Base-by-base conservation (phyloP, 179 eudicot genomes). In the Beta macrorhiza region DNA sequence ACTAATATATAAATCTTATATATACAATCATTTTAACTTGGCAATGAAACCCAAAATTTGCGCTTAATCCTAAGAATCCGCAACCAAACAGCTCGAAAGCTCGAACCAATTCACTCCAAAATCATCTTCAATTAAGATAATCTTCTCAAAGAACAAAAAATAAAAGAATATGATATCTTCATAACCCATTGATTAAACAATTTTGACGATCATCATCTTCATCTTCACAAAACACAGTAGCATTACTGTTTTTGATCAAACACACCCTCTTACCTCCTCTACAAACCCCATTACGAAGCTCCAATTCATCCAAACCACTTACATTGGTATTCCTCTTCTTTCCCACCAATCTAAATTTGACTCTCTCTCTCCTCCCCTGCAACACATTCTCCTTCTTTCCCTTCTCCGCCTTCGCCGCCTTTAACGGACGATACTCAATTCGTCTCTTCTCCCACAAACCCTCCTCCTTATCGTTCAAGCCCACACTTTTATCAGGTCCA, bases 251-350 rank as follows among this genome's bases (percentile, higher is more conserved):
- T 51, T 81, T 82, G 20, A 71, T 44, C 82, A 82, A 82, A 32
- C 87, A 83, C 14, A 90, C 74, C 71, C 90, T 87, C 82, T 89
- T 89, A 78, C 91, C 87, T 25, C 87, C 89, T 71, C 81, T 81
- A 58, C 91, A 79, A 75, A 89, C 82, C 74, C 88, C 87, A 75
- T 84, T 84, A 65, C 86, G 83, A 47, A 82, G 70, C 82, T 82
- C 87, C 86, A 84, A 83, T 29, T 57, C 84, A 75, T 74, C 81
- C 73, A 78, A 73, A 10, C 58, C 57, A 14, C 73, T 79, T 22
- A 69, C 44, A 72, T 71, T 77, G 45, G 53, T 78, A 69, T 76
- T 75, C 80, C n/a, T 72, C 65, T 53, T 72, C 32, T 32, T 72
- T 17, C 17, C 69, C 53, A 49, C 63, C 19, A 90, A 55, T 80